Evolutionary conservation across 768 basidiomycete genomes (phyloP), one percentile per base, ranked within the genome.

Genomic region (Kwoniella sp.): DNA sequence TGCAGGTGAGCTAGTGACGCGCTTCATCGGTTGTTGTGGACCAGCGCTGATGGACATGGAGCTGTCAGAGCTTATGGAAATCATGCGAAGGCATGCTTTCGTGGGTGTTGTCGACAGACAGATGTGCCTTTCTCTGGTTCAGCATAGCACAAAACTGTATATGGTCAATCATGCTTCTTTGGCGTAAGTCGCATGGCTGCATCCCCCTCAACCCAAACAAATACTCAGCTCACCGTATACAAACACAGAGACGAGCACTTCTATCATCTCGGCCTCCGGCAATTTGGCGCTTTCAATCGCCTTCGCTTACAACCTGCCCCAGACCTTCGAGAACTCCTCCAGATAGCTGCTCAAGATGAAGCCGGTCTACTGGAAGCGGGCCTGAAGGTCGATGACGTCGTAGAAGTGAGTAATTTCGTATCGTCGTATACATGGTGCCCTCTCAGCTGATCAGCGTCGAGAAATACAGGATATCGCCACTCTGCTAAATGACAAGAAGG

Each of bases 191-290:
- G 22, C 22, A 44, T 24, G 19, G 12, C 1, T 2, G 33, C 30
- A 55, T 10, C 29, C 7, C 17, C 19, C 19, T 15, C 25, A 44
- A 15, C 40, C 7, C 6, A 33, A 13, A 6, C 15, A n/a, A n/a
- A n/a, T n/a, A 48, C 53, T 55, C 10, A 55, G 19, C 50, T 55
- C 15, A 36, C 15, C 22, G 40, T 24, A 29, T 36, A 19, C 5
- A 24, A 10, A 21, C 17, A 9, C 61, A 96, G 93, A 0, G 92
- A 96, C 73, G 92, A 96, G 70, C 83, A 96, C 33, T 95, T 98
- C 78, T 97, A 96, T 80, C 96, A 99, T 74, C 85, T 99, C 7
- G 91, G 87, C 1, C 80, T 98, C 26, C 84, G 91, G 19, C 95
- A 98, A 77, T 99, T 99, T 72, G 91, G 93, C 1, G 85, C 90